These are phyloP conservation scores for Alternaria gaisen DNA, from an alignment of 2,329 filamentous ascomycete species.

Conservation along the genomic window DNA sequence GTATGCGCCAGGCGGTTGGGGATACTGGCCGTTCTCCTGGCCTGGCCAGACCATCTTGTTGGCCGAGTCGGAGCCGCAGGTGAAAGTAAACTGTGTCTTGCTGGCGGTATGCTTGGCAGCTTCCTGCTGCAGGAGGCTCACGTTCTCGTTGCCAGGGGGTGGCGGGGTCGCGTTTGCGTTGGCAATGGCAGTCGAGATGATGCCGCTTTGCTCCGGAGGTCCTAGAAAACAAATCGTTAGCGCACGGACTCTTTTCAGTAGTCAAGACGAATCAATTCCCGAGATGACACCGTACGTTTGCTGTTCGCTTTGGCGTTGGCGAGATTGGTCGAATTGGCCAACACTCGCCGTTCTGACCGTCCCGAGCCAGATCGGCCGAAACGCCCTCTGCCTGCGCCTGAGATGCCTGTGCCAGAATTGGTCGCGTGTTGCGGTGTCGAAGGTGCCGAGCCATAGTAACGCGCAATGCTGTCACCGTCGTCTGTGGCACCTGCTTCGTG, in stretches of 20 bases:
- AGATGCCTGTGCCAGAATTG: conserved; percentile 71
- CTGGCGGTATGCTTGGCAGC: conserved; percentile 69
- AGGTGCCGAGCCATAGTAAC: conserved; percentile 66
- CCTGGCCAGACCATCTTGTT: conserved; percentile 80
- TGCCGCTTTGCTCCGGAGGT: conserved; percentile 69
- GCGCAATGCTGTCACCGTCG: conserved; percentile 58
- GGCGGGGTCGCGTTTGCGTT: conserved; percentile 70
- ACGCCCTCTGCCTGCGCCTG: conserved; percentile 83
- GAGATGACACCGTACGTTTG: conserved; percentile 49
- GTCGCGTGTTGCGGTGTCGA: conserved; percentile 59
- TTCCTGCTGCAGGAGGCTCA: conserved; percentile 79
- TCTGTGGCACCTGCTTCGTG: conserved; percentile 55
- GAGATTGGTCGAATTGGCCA: conserved; percentile 54
- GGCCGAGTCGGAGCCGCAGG: conserved; percentile 87
- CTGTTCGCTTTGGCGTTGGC: conserved; percentile 55
- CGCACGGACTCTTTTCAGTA: conserved; percentile 40
- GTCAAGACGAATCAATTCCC: conserved; percentile 33
- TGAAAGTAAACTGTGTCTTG: conserved; percentile 94
- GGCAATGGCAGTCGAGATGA: conserved; percentile 91
- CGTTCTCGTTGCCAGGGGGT: conserved; percentile 73
- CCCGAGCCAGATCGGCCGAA: conserved; percentile 69
- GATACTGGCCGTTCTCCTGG: conserved; percentile 56
- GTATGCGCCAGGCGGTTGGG: conserved; percentile 51
- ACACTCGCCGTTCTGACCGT: conserved; percentile 54
- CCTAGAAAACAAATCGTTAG: conserved; percentile 51